phyloP scores from a whole-genome alignment of 108 stramenopile species.

The Schizochytrium sp. region DNA sequence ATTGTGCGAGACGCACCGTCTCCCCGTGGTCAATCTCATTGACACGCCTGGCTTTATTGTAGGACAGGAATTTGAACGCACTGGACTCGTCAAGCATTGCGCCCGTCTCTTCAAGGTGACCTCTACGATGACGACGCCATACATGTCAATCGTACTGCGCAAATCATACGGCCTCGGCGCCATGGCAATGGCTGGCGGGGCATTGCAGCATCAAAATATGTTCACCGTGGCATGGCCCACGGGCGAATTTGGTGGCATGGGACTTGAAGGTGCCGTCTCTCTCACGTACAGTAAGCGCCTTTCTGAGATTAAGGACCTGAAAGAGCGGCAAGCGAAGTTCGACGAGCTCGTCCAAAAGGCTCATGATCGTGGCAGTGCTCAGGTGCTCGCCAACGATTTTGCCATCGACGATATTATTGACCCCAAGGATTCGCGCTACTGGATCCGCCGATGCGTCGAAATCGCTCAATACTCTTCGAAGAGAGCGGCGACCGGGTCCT shows the following conservation, averaged over 20 bases:
- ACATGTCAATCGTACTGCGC: not conserved
- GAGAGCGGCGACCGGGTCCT: not conserved
- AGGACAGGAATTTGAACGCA: constrained; percentile 8
- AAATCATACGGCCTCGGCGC: not conserved
- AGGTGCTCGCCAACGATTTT: not conserved
- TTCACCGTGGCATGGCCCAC: constrained; percentile 25
- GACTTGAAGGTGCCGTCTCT: constrained; percentile 18
- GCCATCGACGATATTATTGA: constrained; percentile 26
- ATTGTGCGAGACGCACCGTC: not conserved
- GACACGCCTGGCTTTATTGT: constrained; percentile 30
- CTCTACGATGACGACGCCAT: not conserved
- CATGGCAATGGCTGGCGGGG: not conserved
- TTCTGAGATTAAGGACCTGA: not conserved
- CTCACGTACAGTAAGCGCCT: constrained; percentile 11
- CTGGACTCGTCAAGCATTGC: not conserved
- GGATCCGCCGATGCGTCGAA: not conserved
- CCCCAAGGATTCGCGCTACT: not conserved
- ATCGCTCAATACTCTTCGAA: not conserved
- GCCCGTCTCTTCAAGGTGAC: not conserved
- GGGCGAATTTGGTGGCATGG: constrained; percentile 29
- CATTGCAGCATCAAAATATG: not conserved
- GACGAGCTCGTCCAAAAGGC: not conserved
- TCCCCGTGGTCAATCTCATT: constrained; percentile 18
- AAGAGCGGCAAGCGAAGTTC: constrained; percentile 4
- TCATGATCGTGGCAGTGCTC: not conserved